Evolutionary conservation across 1,284 basidiomycete species (phyloP), one percentile per base, ranked within the genome.

Genomic region (Cystobasidium slooffiae): DNA sequence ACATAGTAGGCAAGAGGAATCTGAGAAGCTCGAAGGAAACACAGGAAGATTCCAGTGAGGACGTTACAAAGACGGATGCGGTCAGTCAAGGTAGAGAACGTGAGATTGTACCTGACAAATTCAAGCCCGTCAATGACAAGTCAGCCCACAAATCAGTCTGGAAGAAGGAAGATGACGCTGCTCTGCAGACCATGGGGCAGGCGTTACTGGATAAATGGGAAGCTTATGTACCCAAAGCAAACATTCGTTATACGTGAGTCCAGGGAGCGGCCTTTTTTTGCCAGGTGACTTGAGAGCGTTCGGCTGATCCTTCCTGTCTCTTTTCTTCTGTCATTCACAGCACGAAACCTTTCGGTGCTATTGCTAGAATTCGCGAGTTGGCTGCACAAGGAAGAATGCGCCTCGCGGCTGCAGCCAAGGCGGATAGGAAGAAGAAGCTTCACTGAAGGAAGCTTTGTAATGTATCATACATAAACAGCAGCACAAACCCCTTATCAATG

Each of bases 191-290:
- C 5, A 59, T 6, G 43, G 56, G 37, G 41, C 37, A 41, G n/a
- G n/a, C 37, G 7, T 6, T 59, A 9, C 37, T 59, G 18, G 10
- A 43, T 5, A 59, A 59, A 59, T 59, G 56, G 56, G 56, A 31
- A 41, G 39, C 56, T 3, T 59, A 41, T 39, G n/a, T n/a, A n/a
- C 56, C 56, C 16, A 31, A 39, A 14, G 12, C 56, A 18, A 39
- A 39, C 9, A 39, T 63, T 6, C 43, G 44, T 4, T 63, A 63
- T 47, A 63, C 61, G 61, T 63, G 44, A 24, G 61, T 51, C 44
- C 12, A 44, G 16, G 4, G 16, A 51, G 49, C 49, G 1, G 43
- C 59, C 46, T 44, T 22, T 24, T 18, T 56, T n/a, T n/a, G n/a
- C n/a, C 14, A 22, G 5, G 12, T 20, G 22, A 56, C 22, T 56